Conservation (phyloP, 495 filamentous ascomycete genomes). For the Podospora pseudocomata region DNA sequence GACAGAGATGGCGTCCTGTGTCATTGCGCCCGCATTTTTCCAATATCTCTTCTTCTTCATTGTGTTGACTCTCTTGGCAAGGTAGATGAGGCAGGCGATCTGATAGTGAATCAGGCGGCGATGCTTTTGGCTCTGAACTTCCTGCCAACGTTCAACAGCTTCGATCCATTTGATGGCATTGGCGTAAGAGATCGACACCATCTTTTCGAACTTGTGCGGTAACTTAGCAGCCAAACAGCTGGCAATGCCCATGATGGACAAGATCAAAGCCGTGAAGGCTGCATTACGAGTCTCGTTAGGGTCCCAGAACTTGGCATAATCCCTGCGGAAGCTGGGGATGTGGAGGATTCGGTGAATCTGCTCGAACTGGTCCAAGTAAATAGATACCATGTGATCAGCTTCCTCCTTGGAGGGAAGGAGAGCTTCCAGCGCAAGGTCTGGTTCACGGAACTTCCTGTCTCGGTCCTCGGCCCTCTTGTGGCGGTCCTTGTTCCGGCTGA, state of each 20-base stretch:
- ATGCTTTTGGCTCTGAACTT: conserved; percentile 41
- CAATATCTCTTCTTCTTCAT: conserved; percentile 53
- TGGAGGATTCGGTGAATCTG: conserved; percentile 47
- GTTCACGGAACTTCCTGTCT: conserved; percentile 32
- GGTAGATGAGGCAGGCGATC: conserved; percentile 43
- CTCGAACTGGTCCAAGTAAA: conserved; percentile 46
- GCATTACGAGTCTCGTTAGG: conserved; percentile 36
- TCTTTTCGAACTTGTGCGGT: conserved; percentile 36
- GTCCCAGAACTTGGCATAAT: conserved; percentile 46
- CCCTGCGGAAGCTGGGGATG: conserved; percentile 42
- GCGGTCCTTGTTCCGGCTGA: conserved; percentile 37
- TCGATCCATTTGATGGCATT: conserved; percentile 39
- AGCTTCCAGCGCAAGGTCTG: conserved; percentile 36
- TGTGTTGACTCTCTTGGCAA: conserved; percentile 44
- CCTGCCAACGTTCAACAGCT: conserved; percentile 37
- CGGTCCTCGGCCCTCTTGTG: conserved; percentile 30
- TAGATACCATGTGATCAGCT: conserved; percentile 35
- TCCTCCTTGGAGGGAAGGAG: conserved; percentile 39
- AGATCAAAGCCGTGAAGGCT: conserved; percentile 45
- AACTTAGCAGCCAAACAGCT: conserved; percentile 35
- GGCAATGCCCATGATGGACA: conserved; percentile 41
- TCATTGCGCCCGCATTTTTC: conserved; percentile 51
- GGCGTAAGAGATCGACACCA: conserved; percentile 33
- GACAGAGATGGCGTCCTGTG: conserved; percentile 55
- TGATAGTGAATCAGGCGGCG: conserved; percentile 45